These are phyloP conservation scores for Camelina sativa DNA, from an alignment of 345 rosid genomes.

Conservation along the genomic window DNA sequence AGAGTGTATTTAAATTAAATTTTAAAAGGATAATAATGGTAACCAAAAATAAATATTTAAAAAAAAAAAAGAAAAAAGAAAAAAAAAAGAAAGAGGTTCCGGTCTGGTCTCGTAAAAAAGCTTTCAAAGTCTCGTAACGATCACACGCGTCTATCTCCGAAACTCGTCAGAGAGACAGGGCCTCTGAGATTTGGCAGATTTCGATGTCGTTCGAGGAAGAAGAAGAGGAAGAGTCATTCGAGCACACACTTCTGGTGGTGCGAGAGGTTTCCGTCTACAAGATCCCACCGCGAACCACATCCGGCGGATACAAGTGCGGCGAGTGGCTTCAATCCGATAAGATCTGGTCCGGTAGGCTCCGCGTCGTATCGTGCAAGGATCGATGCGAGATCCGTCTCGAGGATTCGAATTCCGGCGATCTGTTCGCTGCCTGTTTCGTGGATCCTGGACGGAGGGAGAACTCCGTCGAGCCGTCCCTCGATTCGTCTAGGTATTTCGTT, in stretches of 20 bases:
- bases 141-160: slow-evolving; percentile 41
- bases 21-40: slow-evolving; percentile 15
- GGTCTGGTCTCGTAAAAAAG: slow-evolving; percentile 10
- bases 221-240: slow-evolving; percentile 84
- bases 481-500: slow-evolving; percentile 93
- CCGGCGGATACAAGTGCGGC: slow-evolving; percentile 98
- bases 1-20: not conserved
- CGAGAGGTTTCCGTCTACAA: slow-evolving; percentile 92
- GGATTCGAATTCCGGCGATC: slow-evolving; percentile 88
- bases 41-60: not conserved
- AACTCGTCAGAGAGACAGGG: not conserved
- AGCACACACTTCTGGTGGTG: slow-evolving; percentile 95
- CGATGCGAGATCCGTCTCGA: slow-evolving; percentile 98
- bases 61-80: not conserved
- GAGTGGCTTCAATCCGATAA: slow-evolving; percentile 99
- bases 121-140: slow-evolving; percentile 39
- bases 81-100: not conserved
- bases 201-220: slow-evolving; percentile 88
- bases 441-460: slow-evolving; percentile 81
- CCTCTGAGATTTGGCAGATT: slow-evolving; percentile 7
- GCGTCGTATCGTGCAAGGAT: slow-evolving; percentile 92
- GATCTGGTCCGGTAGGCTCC: slow-evolving; percentile 99
- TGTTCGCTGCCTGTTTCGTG: slow-evolving; percentile 95
- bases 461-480: slow-evolving; percentile 95
- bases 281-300: slow-evolving; percentile 92